These are phyloP conservation scores for Colletotrichum paranaense DNA, from an alignment of 2,329 filamentous ascomycete species.

Conservation along the genomic window DNA sequence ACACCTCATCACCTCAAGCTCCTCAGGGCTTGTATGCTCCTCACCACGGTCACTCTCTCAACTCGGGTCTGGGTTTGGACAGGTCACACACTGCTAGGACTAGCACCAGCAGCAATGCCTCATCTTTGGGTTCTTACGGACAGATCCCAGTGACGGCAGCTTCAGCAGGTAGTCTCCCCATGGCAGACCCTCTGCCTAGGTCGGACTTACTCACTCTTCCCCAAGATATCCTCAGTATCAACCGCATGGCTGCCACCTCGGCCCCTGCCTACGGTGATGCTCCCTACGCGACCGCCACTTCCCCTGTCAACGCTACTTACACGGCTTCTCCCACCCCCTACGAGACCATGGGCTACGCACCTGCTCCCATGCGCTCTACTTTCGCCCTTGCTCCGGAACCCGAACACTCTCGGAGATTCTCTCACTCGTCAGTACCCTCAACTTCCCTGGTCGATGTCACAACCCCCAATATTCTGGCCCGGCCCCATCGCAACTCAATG, in stretches of 20 bases:
- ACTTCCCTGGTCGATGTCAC: slow-evolving; percentile 59
- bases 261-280: slow-evolving; percentile 78
- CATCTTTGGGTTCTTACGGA: slow-evolving; percentile 77
- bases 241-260: slow-evolving; percentile 69
- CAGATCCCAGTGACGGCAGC: slow-evolving; percentile 79
- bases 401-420: slow-evolving; percentile 74
- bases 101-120: slow-evolving; percentile 66
- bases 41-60: slow-evolving; percentile 60
- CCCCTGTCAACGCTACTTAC: slow-evolving; percentile 74
- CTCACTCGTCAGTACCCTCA: slow-evolving; percentile 83
- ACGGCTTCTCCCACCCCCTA: slow-evolving; percentile 77
- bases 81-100: slow-evolving; percentile 63
- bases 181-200: slow-evolving; percentile 66
- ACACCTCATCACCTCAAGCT: slow-evolving; percentile 62
- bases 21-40: slow-evolving; percentile 69
- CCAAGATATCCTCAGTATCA: slow-evolving; percentile 80
- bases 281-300: slow-evolving; percentile 74
- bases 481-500: slow-evolving; percentile 68
- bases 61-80: slow-evolving; percentile 68
- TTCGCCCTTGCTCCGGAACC: slow-evolving; percentile 69
- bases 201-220: slow-evolving; percentile 76
- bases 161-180: slow-evolving; percentile 76
- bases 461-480: slow-evolving; percentile 48
- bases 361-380: slow-evolving; percentile 70
- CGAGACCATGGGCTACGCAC: slow-evolving; percentile 80